Percentiles rank a stretch among this genome's conserved stretches.
Evolutionary conservation across 306 rosid genomes (phyloP).

Genomic region (Cicer bijugum): DNA sequence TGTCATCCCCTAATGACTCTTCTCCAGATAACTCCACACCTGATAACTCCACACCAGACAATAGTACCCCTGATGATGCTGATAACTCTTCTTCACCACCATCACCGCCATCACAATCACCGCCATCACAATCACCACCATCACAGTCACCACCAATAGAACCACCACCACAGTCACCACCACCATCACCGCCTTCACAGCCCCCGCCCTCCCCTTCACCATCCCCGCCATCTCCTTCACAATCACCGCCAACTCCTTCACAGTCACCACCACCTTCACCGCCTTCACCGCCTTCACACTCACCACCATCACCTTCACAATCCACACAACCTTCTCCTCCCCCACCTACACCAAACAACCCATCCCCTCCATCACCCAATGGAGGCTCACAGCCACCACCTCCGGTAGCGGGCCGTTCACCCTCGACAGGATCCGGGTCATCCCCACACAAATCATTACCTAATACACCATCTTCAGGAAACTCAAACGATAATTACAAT

Average conservation of each 20-base stretch:
- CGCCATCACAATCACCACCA: not conserved
- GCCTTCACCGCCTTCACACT: not conserved
- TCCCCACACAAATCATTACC: constrained; percentile 32
- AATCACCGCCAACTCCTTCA: constrained; percentile 31
- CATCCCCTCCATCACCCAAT: constrained; percentile 42
- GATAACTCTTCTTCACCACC: constrained; percentile 28
- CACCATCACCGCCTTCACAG: constrained; percentile 18
- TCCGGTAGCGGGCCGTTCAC: not conserved
- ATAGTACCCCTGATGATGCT: constrained; percentile 31
- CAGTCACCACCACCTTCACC: constrained; percentile 31
- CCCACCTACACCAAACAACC: constrained; percentile 34
- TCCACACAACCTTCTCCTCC: constrained; percentile 44
- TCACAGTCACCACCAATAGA: not conserved
- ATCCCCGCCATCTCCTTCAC: not conserved
- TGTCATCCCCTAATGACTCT: constrained; percentile 42
- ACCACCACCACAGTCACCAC: constrained; percentile 13
- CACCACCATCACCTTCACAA: constrained; percentile 36
- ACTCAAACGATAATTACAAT: not conserved
- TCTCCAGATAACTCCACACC: constrained; percentile 41
- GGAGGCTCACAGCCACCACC: constrained; percentile 24
- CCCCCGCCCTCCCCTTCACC: constrained; percentile 7
- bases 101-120: not conserved
- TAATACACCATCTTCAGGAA: not conserved
- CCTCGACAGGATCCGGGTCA: not conserved
- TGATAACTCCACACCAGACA: constrained; percentile 31